Percentiles rank a stretch among this genome's conserved stretches.
Evolutionary conservation across 2,329 filamentous ascomycete species (phyloP).

Genomic region (Dactylonectria estremocensis): DNA sequence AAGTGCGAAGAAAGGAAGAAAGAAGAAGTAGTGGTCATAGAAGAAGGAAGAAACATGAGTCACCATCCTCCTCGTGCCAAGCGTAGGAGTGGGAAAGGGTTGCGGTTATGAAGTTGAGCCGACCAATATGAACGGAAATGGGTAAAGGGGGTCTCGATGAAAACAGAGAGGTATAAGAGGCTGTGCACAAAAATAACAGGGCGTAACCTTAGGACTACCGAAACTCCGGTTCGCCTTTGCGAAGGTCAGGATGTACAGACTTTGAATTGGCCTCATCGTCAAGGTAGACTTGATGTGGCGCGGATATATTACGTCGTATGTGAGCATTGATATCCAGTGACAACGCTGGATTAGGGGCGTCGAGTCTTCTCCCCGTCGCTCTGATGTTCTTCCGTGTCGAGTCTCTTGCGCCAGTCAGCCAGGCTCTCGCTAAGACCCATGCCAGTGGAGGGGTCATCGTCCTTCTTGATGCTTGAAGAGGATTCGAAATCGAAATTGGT

Average conservation of each 20-base stretch:
- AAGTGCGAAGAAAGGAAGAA: constrained; percentile 35
- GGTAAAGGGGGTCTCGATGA: constrained; percentile 25
- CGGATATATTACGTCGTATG: constrained; percentile 55
- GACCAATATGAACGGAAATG: constrained; percentile 34
- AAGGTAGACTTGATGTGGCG: constrained; percentile 42
- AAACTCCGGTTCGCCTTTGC: constrained; percentile 49
- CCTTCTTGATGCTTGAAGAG: constrained; percentile 57
- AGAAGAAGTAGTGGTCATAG: constrained; percentile 21
- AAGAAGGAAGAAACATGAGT: constrained; percentile 36
- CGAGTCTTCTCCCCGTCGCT: constrained; percentile 50
- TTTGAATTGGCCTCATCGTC: constrained; percentile 33
- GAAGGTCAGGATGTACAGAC: constrained; percentile 47
- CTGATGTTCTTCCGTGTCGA: constrained; percentile 70
- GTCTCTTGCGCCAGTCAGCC: constrained; percentile 84
- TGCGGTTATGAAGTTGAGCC: constrained; percentile 22
- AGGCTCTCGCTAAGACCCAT: constrained; percentile 78
- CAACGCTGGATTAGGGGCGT: constrained; percentile 40
- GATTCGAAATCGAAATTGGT: constrained; percentile 89
- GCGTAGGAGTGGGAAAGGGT: constrained; percentile 17
- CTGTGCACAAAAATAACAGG: constrained; percentile 36
- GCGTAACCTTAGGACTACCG: constrained; percentile 36
- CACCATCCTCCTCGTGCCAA: constrained; percentile 29
- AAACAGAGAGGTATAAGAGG: constrained; percentile 40
- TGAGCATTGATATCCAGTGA: constrained; percentile 48
- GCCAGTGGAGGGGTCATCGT: constrained; percentile 58